Evolutionary conservation across 2,329 filamentous ascomycete genomes (phyloP).

Genomic region (Neocucurbitaria cava): DNA sequence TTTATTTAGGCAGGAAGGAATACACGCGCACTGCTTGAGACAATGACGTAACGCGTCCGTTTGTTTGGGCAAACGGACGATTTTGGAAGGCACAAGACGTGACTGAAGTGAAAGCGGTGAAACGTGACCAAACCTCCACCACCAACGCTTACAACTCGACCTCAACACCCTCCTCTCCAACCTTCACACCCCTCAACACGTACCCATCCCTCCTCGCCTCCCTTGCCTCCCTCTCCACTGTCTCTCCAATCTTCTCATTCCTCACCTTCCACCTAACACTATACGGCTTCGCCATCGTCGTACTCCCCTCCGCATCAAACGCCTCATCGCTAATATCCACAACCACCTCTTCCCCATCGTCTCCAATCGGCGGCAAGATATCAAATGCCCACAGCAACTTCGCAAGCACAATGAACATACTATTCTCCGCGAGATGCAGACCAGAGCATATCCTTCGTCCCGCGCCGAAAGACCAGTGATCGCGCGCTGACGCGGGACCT

Average conservation of each 20-base stretch:
- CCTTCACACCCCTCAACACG: conserved; percentile 37
- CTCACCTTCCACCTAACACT: conserved; percentile 32
- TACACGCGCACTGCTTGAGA: not conserved
- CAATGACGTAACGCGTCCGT: not conserved
- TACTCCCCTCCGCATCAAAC: conserved; percentile 36
- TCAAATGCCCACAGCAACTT: conserved; percentile 59
- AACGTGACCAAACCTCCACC: not conserved
- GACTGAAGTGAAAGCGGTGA: not conserved
- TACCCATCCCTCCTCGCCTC: conserved; percentile 41
- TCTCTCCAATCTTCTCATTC: conserved; percentile 22
- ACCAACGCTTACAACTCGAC: conserved; percentile 1
- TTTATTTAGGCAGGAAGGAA: not conserved
- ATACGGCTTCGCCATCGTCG: conserved; percentile 45
- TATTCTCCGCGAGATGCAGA: conserved; percentile 52
- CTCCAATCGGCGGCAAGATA: conserved; percentile 47
- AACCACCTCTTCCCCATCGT: conserved; percentile 46
- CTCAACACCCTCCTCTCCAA: conserved; percentile 36
- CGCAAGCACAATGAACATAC: conserved; percentile 52
- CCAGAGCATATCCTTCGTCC: conserved; percentile 54
- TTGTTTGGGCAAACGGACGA: not conserved
- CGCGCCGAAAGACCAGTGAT: conserved; percentile 50
- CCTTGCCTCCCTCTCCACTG: conserved; percentile 35
- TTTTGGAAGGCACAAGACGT: not conserved
- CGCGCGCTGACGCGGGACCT: conserved; percentile 42
- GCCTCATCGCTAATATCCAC: conserved; percentile 46